These are phyloP conservation scores for Hordeum vulgare DNA, from an alignment of 176 grass and related monocot genomes.

Conservation along the genomic window DNA sequence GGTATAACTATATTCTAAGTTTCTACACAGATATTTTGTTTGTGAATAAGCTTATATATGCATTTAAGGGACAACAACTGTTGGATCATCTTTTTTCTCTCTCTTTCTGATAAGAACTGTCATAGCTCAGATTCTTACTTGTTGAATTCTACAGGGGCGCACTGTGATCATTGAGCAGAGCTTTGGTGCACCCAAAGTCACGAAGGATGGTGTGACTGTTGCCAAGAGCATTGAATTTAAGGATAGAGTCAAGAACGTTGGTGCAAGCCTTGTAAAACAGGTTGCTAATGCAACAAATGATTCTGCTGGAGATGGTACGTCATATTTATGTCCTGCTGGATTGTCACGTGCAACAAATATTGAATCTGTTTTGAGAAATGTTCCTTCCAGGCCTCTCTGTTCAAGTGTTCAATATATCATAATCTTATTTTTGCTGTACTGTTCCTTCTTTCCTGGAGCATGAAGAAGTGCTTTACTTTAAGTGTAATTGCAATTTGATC, in stretches of 20 bases:
- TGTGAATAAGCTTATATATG: neutral
- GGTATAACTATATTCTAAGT: conserved; percentile 27
- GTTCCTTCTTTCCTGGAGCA: neutral
- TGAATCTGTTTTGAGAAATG: neutral
- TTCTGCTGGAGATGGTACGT: conserved; percentile 89
- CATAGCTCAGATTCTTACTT: neutral
- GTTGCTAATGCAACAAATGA: conserved; percentile 97
- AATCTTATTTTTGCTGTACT: neutral
- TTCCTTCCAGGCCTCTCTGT: neutral
- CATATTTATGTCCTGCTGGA: neutral
- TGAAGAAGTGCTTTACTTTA: neutral
- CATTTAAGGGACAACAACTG: neutral
- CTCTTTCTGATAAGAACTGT: neutral
- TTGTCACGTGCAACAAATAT: neutral
- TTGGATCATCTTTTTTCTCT: neutral
- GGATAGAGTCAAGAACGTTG: conserved; percentile 86
- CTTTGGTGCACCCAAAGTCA: conserved; percentile 95
- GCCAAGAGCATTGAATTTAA: conserved; percentile 98
- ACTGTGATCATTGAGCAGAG: conserved; percentile 94
- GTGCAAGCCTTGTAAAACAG: conserved; percentile 97
- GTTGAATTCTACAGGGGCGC: conserved; percentile 49
- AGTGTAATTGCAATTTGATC: neutral
- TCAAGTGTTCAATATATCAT: neutral
- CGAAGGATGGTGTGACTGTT: conserved; percentile 96
- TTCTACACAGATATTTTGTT: neutral